Conservation (phyloP, 176 grass and related monocot species). For the Elaeis guineensis region DNA sequence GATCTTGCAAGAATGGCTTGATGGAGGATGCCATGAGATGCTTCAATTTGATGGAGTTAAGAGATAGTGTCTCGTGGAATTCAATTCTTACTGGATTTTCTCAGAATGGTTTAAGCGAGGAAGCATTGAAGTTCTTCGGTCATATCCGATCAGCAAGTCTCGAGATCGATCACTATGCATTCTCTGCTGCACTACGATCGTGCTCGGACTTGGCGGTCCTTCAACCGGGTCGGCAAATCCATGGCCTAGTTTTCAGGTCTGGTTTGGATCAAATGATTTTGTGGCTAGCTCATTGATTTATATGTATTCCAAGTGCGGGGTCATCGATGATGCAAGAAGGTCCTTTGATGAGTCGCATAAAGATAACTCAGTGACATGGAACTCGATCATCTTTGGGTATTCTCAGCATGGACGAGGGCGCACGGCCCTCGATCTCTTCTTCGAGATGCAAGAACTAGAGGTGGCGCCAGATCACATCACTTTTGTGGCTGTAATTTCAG, state of each 20-base stretch:
- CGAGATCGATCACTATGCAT: conserved; percentile 36
- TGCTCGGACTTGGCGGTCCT: conserved; percentile 52
- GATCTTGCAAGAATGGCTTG: conserved; percentile 20
- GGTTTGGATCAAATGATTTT: conserved; percentile 50
- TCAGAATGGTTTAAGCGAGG: conserved; percentile 29
- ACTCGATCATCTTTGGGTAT: conserved; percentile 67
- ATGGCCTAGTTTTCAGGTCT: conserved; percentile 26
- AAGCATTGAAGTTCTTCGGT: conserved; percentile 49
- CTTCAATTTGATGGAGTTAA: conserved; percentile 29
- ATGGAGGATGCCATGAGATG: conserved; percentile 53
- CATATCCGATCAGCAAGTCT: conserved; percentile 22
- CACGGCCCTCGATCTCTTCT: conserved; percentile 23
- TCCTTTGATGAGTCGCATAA: conserved; percentile 53
- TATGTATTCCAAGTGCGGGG: conserved; percentile 62
- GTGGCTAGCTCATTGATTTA: conserved; percentile 52
- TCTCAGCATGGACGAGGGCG: conserved; percentile 45
- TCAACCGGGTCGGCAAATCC: conserved; percentile 50
- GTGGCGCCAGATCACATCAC: conserved; percentile 54
- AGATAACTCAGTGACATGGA: conserved; percentile 44
- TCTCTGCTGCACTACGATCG: conserved; percentile 48
- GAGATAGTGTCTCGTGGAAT: conserved; percentile 54
- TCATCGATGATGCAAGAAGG: conserved; percentile 32
- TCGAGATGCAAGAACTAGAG: conserved; percentile 29
- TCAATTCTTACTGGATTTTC: conserved; percentile 57
- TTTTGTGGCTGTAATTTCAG: conserved; percentile 50